Base-by-base conservation (phyloP, 2,329 filamentous ascomycete genomes). In the Bipolaris cookei region DNA sequence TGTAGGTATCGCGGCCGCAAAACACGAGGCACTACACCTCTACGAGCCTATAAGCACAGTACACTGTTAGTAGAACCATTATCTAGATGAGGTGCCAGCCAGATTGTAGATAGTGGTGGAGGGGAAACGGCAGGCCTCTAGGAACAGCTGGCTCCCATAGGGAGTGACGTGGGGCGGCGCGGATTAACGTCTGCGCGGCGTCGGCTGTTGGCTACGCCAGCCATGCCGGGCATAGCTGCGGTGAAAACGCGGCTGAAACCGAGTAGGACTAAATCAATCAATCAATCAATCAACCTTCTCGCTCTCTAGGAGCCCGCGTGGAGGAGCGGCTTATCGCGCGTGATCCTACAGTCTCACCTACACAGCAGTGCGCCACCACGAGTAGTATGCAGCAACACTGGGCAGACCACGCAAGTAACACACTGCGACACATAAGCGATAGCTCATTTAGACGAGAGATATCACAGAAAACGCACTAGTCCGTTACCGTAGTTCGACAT, bases 11-110 rank as follows among this genome's bases (percentile, higher is more conserved):
- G 48, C 51, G 49, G 58, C 21, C 38, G 58, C 53, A 42, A 56
- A 11, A 54, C 2, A 64, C 16, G 30, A 58, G 56, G 63, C 54
- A 61, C 35, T 23, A 45, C 38, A 54, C 59, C 54, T 61, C 54
- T 66, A 64, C 25, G 44, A 64, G 51, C 59, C 61, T 59, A 52
- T 34, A 48, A 52, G 6, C 42, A 51, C 42, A 51, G 20, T 16
- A 46, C 47, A 13, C 43, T 42, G 25, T 48, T 34, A 43, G 47
- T 42, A 47, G 41, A 25, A 28, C 18, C 28, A 14, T 10, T 51
- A 42, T 47, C 39, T 38, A 48, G 45, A 48, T 38, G 7, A 32
- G 20, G 1, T 4, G 34, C 6, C 30, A 23, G 44, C 7, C 32
- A 48, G 10, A 16, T 11, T 45, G 13, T 50, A 50, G 47, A 50